Evolutionary conservation across 352 stramenopile genomes (phyloP).

Genomic region (Globisporangium alternatum): DNA sequence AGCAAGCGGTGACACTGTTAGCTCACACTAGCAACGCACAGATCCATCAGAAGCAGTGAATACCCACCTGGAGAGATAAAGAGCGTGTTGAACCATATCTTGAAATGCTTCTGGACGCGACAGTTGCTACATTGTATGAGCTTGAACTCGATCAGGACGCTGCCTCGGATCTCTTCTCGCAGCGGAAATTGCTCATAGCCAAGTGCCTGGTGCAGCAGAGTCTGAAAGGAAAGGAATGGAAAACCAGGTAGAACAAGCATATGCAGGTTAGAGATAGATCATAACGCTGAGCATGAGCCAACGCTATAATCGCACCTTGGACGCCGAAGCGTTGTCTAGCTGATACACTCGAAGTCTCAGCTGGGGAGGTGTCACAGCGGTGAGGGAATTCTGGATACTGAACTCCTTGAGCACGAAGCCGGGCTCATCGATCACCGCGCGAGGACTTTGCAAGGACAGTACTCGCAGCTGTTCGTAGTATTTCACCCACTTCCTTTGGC

Average conservation of each 20-base stretch:
- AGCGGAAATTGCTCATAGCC: constrained; percentile 52
- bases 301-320: constrained; percentile 21
- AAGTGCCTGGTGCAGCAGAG: constrained; percentile 42
- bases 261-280: background rate
- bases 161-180: constrained; percentile 40
- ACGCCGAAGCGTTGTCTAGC: constrained; percentile 22
- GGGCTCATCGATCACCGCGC: background rate
- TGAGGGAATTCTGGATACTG: constrained; percentile 16
- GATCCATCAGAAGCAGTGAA: background rate
- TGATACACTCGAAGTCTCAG: constrained; percentile 52
- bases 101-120: constrained; percentile 60
- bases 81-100: constrained; percentile 72
- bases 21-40: background rate
- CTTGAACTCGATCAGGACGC: constrained; percentile 62
- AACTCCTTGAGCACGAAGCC: constrained; percentile 10
- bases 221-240: constrained; percentile 7
- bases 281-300: background rate
- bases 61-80: constrained; percentile 33
- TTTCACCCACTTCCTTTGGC: constrained; percentile 69
- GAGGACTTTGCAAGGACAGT: background rate
- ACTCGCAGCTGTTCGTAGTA: constrained; percentile 47
- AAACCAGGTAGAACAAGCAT: background rate
- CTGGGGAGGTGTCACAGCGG: constrained; percentile 13
- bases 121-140: constrained; percentile 33
- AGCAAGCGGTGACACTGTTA: background rate